A percentile compares a stretch with the other conserved stretches of the same genome.
These are phyloP conservation scores for Saccharomyces eubayanus DNA, from an alignment of 805 yeast genomes.

Conservation along the genomic window DNA sequence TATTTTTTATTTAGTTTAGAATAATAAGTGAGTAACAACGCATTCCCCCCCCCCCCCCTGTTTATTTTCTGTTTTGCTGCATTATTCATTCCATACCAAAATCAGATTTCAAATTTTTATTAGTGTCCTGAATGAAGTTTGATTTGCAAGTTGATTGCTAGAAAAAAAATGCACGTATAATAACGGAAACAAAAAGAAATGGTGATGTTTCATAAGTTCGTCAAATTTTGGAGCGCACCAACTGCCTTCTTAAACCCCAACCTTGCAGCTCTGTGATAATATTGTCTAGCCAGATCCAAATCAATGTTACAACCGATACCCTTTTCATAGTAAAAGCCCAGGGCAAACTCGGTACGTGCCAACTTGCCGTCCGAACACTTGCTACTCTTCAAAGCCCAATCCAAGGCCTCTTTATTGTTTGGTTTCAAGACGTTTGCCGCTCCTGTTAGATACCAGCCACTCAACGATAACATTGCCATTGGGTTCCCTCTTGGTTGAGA, in stretches of 20 bases:
- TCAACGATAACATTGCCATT: constrained; percentile 60
- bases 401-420: constrained; percentile 56
- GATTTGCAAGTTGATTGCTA: neutral
- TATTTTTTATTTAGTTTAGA: neutral
- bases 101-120: neutral
- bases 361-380: constrained; percentile 44
- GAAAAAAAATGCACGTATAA: too few relatives aligned
- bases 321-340: constrained; percentile 59
- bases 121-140: neutral
- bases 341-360: constrained; percentile 56
- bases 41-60: neutral
- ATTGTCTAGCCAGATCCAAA: constrained; percentile 37
- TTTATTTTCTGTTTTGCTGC: neutral
- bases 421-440: constrained; percentile 43
- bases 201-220: constrained; percentile 1
- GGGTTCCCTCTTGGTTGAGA: constrained; percentile 39
- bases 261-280: constrained; percentile 53
- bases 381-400: constrained; percentile 55
- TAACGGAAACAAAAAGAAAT: neutral
- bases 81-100: too few relatives aligned
- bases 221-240: constrained; percentile 4
- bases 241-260: constrained; percentile 54
- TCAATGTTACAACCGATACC: constrained; percentile 50
- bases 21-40: neutral
- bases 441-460: constrained; percentile 76